Evolutionary conservation across 2,329 filamentous ascomycete genomes (phyloP), one percentile per base, ranked within the genome.

Genomic region (Penicillium sp.): DNA sequence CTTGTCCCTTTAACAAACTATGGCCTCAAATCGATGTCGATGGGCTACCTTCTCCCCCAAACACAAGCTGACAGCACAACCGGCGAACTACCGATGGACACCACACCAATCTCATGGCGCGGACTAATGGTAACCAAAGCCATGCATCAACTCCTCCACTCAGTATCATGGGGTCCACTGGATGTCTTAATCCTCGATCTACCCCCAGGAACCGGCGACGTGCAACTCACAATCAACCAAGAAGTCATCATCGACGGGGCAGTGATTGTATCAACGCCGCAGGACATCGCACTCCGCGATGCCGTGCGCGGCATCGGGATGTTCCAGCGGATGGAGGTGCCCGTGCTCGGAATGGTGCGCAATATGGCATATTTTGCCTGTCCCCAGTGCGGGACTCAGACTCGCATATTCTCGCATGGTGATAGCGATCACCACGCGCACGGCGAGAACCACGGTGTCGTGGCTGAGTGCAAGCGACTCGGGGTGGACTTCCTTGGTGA

Each of bases 41-140:
- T 99, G 90, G 94, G 94, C 48, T 97, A 96, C 63, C 82, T 99
- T 1, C 86, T 96, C 37, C 72, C 71, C 11, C 69, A 66, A 57
- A 64, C 70, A 24, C 64, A 69, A 52, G 45, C 63, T 11, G 65
- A 71, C 45, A 64, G 62, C 16, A 35, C 64, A 9, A 66, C 65
- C 0, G 64, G 61, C 44, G 63, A 68, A 53, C 62, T 70, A 8
- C 71, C 73, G 2, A 75, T 77, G 73, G 75, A 77, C 61, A 73
- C 73, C 48, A 89, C 90, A 5, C 90, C 92, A 0, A 89, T 99
- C 16, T 92, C 94, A 32, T 99, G 94, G 94, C 86, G 94, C 50
- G 94, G 94, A 0, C 83, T 96, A 2, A 97, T 99, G 92, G 90
- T 97, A 14, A 95, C 96, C 82, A 99, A 97, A 70, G 94, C 94